These are phyloP conservation scores for Phoma sp. DNA, from an alignment of 2,329 filamentous ascomycete species.

Conservation along the genomic window DNA sequence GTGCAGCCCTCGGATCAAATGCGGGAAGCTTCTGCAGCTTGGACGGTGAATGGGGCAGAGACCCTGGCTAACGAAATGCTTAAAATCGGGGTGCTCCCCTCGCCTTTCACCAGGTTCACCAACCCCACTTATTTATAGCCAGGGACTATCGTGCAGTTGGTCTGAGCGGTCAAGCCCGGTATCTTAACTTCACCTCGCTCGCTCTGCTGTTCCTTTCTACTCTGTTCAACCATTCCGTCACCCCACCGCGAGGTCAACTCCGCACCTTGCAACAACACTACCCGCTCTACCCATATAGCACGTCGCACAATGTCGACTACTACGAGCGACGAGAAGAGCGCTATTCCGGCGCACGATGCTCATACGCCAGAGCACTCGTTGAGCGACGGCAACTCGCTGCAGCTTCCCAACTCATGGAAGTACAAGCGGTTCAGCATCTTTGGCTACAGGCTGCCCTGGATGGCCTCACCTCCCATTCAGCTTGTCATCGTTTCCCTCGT, in stretches of 20 bases:
- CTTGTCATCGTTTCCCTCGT: constrained; percentile 59
- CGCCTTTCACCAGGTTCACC: constrained; percentile 8
- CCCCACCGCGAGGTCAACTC: constrained; percentile 6
- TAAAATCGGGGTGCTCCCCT: constrained; percentile 4
- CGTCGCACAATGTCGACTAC: constrained; percentile 35
- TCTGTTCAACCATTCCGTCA: constrained; percentile 7
- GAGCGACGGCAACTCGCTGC: constrained; percentile 40
- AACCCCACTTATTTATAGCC: constrained; percentile 13
- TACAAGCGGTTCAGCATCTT: constrained; percentile 54
- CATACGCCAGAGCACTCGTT: constrained; percentile 41
- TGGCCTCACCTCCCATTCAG: constrained; percentile 58
- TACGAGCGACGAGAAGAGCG: constrained; percentile 31
- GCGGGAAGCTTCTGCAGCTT: constrained; percentile 21
- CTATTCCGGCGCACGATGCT: constrained; percentile 31
- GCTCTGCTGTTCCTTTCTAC: constrained; percentile 3
- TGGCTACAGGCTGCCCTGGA: constrained; percentile 55
- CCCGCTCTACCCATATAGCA: neutral
- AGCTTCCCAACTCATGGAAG: constrained; percentile 56
- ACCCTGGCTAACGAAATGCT: constrained; percentile 10
- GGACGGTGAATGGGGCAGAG: constrained; percentile 13
- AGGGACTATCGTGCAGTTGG: constrained; percentile 15
- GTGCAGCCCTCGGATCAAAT: constrained; percentile 30
- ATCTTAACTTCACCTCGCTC: constrained; percentile 18
- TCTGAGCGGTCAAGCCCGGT: constrained; percentile 14
- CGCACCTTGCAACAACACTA: constrained; percentile 8